Percentiles rank a stretch among this genome's conserved stretches.
Conservation (phyloP, 257 asterid species). For the Nicotiana tomentosiformis region DNA sequence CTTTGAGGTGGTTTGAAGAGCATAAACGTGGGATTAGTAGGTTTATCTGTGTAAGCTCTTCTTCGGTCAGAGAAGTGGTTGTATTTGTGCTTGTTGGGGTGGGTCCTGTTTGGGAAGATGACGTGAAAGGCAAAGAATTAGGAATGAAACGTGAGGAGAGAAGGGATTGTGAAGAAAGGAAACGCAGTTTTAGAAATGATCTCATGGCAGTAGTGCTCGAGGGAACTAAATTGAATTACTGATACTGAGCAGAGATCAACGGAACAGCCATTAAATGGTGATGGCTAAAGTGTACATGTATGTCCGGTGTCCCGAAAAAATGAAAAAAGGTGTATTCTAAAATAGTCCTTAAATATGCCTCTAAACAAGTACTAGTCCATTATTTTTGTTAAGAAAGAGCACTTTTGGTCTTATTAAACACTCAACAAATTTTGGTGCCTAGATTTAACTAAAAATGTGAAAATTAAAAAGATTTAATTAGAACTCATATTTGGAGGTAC, state of each 20-base stretch:
- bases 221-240: neutral
- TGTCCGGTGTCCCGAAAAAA: too few species aligned
- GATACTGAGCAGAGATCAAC: neutral
- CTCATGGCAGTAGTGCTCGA: neutral
- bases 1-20: constrained; percentile 41
- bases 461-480: too few species aligned
- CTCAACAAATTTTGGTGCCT: too few species aligned
- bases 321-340: too few species aligned
- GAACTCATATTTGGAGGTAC: too few species aligned
- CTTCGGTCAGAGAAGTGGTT: constrained; percentile 23
- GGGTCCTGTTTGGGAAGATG: neutral
- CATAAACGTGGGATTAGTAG: constrained; percentile 48
- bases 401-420: too few species aligned
- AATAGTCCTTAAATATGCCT: too few species aligned
- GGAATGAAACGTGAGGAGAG: constrained; percentile 13
- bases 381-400: too few species aligned
- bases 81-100: neutral
- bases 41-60: constrained; percentile 43
- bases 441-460: too few species aligned
- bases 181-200: constrained; percentile 20
- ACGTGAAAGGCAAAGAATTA: constrained; percentile 1
- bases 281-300: neutral
- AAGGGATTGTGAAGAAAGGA: constrained; percentile 11
- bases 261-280: neutral
- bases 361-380: too few species aligned